Conservation (phyloP, 1,284 basidiomycete genomes). For the Puccinia hordei region DNA sequence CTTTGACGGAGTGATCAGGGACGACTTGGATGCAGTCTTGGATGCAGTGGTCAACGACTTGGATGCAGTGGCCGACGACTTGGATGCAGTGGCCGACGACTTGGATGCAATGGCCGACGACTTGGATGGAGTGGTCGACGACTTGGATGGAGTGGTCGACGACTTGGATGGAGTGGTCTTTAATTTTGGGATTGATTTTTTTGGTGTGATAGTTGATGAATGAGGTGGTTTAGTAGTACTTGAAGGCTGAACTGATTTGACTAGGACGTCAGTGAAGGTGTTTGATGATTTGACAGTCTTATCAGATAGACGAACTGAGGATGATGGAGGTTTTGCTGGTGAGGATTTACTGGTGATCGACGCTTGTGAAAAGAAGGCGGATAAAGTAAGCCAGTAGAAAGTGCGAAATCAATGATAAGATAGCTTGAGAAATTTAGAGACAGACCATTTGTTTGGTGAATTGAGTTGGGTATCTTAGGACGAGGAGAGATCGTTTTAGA, state of each 20-base stretch:
- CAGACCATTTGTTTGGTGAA: conserved; percentile 16
- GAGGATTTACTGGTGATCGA: conserved; percentile 4
- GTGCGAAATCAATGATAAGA: neutral
- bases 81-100: no score
- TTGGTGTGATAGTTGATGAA: neutral
- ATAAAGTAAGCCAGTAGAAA: neutral
- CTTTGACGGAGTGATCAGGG: conserved; percentile 11
- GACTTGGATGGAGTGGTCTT: neutral
- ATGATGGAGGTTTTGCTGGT: neutral
- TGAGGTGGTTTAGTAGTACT: neutral
- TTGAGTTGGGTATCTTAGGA: conserved; percentile 1
- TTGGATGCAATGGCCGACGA: no score
- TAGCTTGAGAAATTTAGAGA: neutral
- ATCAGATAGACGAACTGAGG: conserved; percentile 6
- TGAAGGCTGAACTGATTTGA: neutral
- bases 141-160: conserved; percentile 5
- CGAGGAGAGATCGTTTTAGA: neutral
- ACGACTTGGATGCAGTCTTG: no score
- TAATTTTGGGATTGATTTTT: neutral
- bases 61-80: no score
- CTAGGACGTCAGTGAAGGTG: neutral
- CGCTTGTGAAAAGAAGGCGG: neutral
- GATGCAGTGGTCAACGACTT: no score
- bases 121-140: conserved; percentile 8
- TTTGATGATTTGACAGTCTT: neutral